These are phyloP conservation scores for Perilla frutescens DNA, from an alignment of 257 asterid genomes.

Conservation along the genomic window DNA sequence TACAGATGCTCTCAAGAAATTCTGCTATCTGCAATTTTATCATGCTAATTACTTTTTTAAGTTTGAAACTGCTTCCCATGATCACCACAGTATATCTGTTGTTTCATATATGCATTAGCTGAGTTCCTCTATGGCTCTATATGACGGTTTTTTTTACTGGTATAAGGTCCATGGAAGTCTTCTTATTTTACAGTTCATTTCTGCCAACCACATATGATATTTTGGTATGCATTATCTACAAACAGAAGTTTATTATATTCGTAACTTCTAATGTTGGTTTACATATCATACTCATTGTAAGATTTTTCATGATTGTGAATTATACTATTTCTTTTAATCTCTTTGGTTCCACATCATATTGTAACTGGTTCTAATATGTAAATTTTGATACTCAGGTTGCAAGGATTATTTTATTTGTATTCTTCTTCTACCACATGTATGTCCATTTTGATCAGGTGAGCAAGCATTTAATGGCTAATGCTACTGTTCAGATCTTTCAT, in stretches of 20 bases:
- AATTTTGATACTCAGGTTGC: slow-evolving; percentile 66
- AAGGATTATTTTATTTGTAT: slow-evolving; percentile 70
- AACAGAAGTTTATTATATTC: background rate
- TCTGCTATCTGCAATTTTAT: slow-evolving; percentile 1
- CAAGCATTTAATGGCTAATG: background rate
- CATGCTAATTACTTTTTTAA: background rate
- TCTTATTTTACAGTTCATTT: background rate
- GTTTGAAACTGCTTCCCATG: background rate
- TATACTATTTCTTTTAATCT: slow-evolving; percentile 11
- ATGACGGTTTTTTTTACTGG: background rate
- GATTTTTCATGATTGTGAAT: slow-evolving; percentile 16
- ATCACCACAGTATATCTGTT: background rate
- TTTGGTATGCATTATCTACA: background rate
- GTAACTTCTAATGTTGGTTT: background rate
- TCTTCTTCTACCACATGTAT: slow-evolving; percentile 75
- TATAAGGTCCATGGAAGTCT: background rate
- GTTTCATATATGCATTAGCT: background rate
- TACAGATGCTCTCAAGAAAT: background rate
- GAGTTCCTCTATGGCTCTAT: background rate
- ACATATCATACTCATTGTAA: background rate
- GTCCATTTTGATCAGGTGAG: slow-evolving; percentile 83
- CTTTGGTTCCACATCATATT: slow-evolving; percentile 7
- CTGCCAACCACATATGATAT: background rate
- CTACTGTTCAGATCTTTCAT: background rate
- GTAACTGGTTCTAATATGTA: slow-evolving; percentile 18